Evolutionary conservation across 805 yeast species (phyloP).

Genomic region (Candida maris): DNA sequence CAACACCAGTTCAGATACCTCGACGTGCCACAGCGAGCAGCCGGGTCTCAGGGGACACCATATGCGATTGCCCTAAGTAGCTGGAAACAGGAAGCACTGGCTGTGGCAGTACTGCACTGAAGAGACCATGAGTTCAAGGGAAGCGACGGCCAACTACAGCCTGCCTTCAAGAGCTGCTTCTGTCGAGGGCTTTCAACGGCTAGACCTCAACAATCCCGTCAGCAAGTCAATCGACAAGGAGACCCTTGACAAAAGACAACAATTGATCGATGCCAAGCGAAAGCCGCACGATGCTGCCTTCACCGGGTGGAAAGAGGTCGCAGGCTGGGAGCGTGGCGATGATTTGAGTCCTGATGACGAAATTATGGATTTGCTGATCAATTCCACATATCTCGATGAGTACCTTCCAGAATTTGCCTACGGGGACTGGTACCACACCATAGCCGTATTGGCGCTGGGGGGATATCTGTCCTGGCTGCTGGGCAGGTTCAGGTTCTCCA

Average conservation of each 20-base stretch:
- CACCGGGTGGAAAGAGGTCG: slow-evolving; percentile 93
- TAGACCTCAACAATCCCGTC: slow-evolving; percentile 27
- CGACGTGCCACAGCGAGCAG: no score
- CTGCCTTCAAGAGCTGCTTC: neutral
- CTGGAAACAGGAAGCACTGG: no score
- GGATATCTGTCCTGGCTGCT: slow-evolving; percentile 72
- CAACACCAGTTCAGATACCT: no score
- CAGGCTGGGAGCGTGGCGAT: slow-evolving; percentile 77
- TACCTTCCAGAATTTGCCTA: slow-evolving; percentile 70
- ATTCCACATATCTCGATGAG: slow-evolving; percentile 71
- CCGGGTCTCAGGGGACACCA: no score
- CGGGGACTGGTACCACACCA: slow-evolving; percentile 96
- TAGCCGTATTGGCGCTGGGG: slow-evolving; percentile 64
- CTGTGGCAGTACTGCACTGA: no score
- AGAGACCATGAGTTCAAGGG: slow-evolving; percentile 2
- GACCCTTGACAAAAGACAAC: slow-evolving; percentile 15
- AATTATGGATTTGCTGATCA: slow-evolving; percentile 61
- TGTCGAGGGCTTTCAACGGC: slow-evolving; percentile 6
- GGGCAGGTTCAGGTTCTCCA: slow-evolving; percentile 72
- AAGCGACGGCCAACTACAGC: neutral
- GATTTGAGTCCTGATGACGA: slow-evolving; percentile 65
- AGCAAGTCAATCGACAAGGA: slow-evolving; percentile 25
- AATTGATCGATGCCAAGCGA: slow-evolving; percentile 31
- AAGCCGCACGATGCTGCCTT: slow-evolving; percentile 60
- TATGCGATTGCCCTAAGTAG: no score